Percentiles rank a stretch among this genome's conserved stretches.
These are phyloP conservation scores for Phaffia rhodozyma DNA, from an alignment of 1,284 basidiomycete genomes.

Conservation along the genomic window DNA sequence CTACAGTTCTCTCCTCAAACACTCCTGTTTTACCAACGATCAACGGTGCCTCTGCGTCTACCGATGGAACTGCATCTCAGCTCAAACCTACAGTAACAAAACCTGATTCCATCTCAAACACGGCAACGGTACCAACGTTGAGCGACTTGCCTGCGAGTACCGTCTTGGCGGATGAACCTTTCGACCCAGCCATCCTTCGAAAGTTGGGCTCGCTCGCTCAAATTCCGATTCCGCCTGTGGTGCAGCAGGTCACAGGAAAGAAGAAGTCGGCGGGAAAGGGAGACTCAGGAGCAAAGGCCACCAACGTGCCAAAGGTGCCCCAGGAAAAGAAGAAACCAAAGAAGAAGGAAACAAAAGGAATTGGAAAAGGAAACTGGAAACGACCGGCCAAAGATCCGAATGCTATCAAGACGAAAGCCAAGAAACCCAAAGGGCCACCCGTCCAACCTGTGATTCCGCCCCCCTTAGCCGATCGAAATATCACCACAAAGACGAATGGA, in stretches of 20 bases:
- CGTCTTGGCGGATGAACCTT: conserved; percentile 50
- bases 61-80: not conserved
- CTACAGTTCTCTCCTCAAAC: conserved; percentile 23
- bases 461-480: no score
- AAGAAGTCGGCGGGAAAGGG: conserved; percentile 22
- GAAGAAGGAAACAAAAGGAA: conserved; percentile 16
- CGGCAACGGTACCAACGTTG: not conserved
- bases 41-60: not conserved
- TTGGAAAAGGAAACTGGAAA: conserved; percentile 6
- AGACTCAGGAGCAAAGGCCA: conserved; percentile 3
- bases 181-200: conserved; percentile 47
- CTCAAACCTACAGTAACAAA: not conserved
- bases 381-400: conserved; percentile 6
- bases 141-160: no score
- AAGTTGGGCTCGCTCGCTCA: conserved; percentile 59
- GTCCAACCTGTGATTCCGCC: no score
- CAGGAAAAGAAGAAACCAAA: conserved; percentile 22
- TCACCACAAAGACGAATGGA: no score
- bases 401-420: not conserved
- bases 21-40: conserved; percentile 22
- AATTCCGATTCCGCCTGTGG: conserved; percentile 40
- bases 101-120: not conserved
- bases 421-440: not conserved
- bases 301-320: conserved; percentile 30
- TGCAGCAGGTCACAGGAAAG: conserved; percentile 33